Base-by-base conservation (phyloP, 2,329 filamentous ascomycete genomes). In the Rugonectria rugulosa region DNA sequence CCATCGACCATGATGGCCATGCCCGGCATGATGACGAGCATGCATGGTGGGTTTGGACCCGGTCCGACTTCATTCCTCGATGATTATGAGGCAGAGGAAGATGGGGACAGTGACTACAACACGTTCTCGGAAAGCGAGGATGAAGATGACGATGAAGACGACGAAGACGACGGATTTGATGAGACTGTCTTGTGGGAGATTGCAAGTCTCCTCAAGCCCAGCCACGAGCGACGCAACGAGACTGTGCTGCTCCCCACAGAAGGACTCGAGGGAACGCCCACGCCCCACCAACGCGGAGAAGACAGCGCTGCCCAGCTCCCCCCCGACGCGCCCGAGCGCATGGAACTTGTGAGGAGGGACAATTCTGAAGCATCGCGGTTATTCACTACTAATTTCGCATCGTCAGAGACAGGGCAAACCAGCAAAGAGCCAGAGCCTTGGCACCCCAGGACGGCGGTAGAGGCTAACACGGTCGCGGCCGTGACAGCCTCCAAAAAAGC, bases 171-270 rank as follows among this genome's bases (percentile, higher is more conserved):
- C 45, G 79, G 77, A 19, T 86, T 87, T 59, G 85, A 87, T 57
- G 85, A 88, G 71, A 80, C 74, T 9, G 87, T 83, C 1, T 72
- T 88, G 21, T 87, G 83, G 82, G 84, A 88, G 66, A 88, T 88
- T 71, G 85, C 84, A 54, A 84, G 75, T 56, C 74, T 88, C 34
- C 73, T 88, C 10, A 79, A 81, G 68, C 75, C 79, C 2, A 77
- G 80, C 51, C 69, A 79, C 43, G 70, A 85, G 5, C 81, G 82
- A 4, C 81, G 82, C 11, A 80, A 76, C 61, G 66, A 80, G 36
- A 85, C 80, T 31, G 47, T 36, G 27, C 37, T 41, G n/a, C 41
- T 42, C 46, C 57, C 43, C 63, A 53, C 63, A 54, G 26, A 57
- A 36, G 44, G 46, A n/a, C n/a, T n/a, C n/a, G n/a, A n/a, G 12